These are phyloP conservation scores for Fermentozyma sake DNA, from an alignment of 1,139 yeast genomes.

Conservation along the genomic window DNA sequence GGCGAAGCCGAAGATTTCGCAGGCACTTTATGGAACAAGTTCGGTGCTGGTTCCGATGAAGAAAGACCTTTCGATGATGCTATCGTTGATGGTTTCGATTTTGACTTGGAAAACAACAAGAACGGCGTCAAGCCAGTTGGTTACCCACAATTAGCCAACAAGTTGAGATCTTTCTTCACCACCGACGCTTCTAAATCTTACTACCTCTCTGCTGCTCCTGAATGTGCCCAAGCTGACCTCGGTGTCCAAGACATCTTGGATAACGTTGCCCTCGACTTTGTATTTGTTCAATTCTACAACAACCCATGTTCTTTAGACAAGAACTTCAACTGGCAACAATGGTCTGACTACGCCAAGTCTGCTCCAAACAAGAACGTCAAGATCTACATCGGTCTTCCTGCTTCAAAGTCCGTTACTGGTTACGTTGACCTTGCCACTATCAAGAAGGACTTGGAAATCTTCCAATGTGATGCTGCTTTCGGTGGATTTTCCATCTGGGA, in stretches of 20 bases:
- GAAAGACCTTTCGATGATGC: constrained; percentile 19
- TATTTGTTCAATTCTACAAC: constrained; percentile 19
- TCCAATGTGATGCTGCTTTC: constrained; percentile 14
- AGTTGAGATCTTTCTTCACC: constrained; percentile 6
- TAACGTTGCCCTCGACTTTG: constrained; percentile 12
- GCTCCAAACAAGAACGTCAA: constrained; percentile 14
- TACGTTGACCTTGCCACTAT: constrained; percentile 15
- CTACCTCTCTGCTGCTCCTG: constrained; percentile 18
- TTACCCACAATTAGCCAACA: constrained; percentile 12
- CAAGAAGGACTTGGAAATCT: constrained; percentile 9
- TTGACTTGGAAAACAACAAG: constrained; percentile 15
- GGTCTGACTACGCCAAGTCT: constrained; percentile 11
- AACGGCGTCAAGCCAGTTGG: no score
- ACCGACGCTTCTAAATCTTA: constrained; percentile 9
- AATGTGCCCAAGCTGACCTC: constrained; percentile 17
- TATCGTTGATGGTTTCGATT: constrained; percentile 18
- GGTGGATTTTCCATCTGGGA: constrained; percentile 29
- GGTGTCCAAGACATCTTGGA: constrained; percentile 12
- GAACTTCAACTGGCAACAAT: constrained; percentile 15
- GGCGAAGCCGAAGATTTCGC: constrained; percentile 13
- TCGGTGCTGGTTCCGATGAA: constrained; percentile 13
- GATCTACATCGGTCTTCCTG: constrained; percentile 16
- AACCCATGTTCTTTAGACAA: constrained; percentile 13
- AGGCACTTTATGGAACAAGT: constrained; percentile 14
- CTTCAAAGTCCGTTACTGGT: constrained; percentile 10